Base-by-base conservation (phyloP, 805 yeast genomes). In the Starmerella bombi region DNA sequence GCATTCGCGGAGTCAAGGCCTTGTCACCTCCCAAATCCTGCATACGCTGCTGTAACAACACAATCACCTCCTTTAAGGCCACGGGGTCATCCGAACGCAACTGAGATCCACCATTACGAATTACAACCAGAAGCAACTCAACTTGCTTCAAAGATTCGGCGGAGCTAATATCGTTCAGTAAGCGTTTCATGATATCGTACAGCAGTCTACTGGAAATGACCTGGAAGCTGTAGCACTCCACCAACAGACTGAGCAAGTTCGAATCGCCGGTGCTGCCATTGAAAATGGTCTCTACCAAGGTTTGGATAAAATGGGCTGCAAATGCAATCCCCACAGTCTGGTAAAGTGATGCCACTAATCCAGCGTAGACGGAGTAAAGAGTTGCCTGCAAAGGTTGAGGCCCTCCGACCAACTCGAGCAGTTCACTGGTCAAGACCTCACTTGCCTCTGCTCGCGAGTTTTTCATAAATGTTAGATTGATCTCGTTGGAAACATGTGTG, bases 21-120 rank as follows among this genome's bases (percentile, higher is more conserved):
- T 56, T 59, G 16, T 66, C 66, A 3, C 38, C 43, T 7, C 39
- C 40, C 14, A 66, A 56, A 1, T 59, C 56, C 1, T 65, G 50
- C 3, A 71, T 59, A 2, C 69, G 60, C 25, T 63, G 63, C 48
- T 78, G 81, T 28, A 80, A 62, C 32, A 68, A 65, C 3, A 71
- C 39, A 10, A 85, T 74, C 36, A 88, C 85, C 32, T 81, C 86
- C 55, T 80, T 85, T 40, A 91, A 66, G 0, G 95, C 77, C 8
- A 70, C 59, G 1, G 97, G 93, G 57, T 91, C 98, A 57, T 91
- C 98, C 3, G 81, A 63, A 55, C 98, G 74, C 60, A 91, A 72
- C 54, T 82, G 83, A 8, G 76, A 70, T 33, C 98, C 99, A 9
- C 85, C 73, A 27, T 74, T 74, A 37, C 80, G 71, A 17, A 91